Evolutionary conservation across 768 basidiomycete species (phyloP).

Genomic region (Hygrocybe punicea): DNA sequence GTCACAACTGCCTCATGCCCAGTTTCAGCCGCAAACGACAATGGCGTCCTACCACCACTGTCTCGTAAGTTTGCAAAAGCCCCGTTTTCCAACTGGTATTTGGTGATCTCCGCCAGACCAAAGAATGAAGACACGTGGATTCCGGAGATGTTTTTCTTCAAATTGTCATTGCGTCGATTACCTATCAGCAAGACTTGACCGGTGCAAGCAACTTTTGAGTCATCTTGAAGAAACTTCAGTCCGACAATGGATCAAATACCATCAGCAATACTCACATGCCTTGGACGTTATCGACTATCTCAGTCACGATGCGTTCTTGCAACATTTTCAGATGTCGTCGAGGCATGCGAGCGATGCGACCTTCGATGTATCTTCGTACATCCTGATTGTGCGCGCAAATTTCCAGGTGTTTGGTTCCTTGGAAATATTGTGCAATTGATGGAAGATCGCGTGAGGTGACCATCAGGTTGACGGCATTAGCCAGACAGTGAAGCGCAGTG

Average conservation of each 20-base stretch:
- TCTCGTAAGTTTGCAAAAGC: not conserved
- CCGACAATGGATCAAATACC: not conserved
- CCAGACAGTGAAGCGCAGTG: not conserved
- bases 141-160: not conserved
- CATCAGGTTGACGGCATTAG: not conserved
- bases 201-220: not conserved
- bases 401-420: not conserved
- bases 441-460: slow-evolving; percentile 1
- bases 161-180: not conserved
- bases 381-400: slow-evolving; percentile 1
- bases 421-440: not conserved
- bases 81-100: slow-evolving; percentile 4
- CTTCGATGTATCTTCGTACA: not conserved
- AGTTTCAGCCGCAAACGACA: slow-evolving; percentile 6
- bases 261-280: not conserved
- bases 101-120: slow-evolving; percentile 2
- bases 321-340: not conserved
- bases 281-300: not conserved
- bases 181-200: not conserved
- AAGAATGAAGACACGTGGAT: slow-evolving; percentile 6
- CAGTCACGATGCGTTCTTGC: not conserved
- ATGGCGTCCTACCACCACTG: slow-evolving; percentile 6
- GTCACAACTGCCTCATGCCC: slow-evolving; percentile 8
- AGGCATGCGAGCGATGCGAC: not conserved
- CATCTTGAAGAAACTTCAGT: not conserved